A percentile compares a stretch with the other conserved stretches of the same genome.
These are phyloP conservation scores for Penicillium samsonianum DNA, from an alignment of 495 filamentous ascomycete species.

Conservation along the genomic window DNA sequence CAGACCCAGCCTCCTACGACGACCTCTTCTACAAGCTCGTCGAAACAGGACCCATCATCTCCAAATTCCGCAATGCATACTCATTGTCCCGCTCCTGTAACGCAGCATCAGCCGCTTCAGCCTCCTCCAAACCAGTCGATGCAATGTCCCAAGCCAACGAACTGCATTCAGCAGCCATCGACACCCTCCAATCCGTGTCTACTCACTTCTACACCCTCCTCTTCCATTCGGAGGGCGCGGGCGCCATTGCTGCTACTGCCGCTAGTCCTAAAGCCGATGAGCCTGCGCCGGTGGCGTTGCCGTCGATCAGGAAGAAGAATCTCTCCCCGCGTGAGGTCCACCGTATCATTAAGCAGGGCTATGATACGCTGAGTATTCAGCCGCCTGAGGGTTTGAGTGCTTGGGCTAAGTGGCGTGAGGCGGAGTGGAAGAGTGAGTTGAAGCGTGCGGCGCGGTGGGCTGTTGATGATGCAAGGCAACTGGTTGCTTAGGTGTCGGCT, in stretches of 20 bases:
- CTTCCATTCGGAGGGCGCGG: conserved; percentile 56
- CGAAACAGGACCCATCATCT: conserved; percentile 81
- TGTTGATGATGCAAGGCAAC: conserved; percentile 53
- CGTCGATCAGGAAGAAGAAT: conserved; percentile 53
- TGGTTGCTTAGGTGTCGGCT: conserved; percentile 32
- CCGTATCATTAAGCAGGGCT: conserved; percentile 91
- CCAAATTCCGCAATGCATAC: conserved; percentile 81
- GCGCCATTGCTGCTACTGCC: background rate
- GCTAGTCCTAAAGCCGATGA: conserved; percentile 32
- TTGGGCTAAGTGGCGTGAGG: conserved; percentile 73
- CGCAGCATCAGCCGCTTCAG: background rate
- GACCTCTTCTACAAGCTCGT: conserved; percentile 98
- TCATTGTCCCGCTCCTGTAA: conserved; percentile 20
- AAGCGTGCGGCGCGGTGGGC: conserved; percentile 82
- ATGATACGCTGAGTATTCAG: conserved; percentile 88
- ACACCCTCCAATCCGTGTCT: conserved; percentile 80
- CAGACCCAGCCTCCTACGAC: conserved; percentile 83
- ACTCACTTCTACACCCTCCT: conserved; percentile 85
- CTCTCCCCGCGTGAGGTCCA: conserved; percentile 82
- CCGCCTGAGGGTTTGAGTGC: conserved; percentile 77
- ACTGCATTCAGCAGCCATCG: conserved; percentile 60
- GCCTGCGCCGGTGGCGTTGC: conserved; percentile 28
- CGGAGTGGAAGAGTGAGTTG: conserved; percentile 65
- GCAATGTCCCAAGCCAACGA: conserved; percentile 21
- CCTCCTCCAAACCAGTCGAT: conserved; percentile 18